phyloP scores from a whole-genome alignment of 2,329 filamentous ascomycete genomes.

The Aureobasidium lini region DNA sequence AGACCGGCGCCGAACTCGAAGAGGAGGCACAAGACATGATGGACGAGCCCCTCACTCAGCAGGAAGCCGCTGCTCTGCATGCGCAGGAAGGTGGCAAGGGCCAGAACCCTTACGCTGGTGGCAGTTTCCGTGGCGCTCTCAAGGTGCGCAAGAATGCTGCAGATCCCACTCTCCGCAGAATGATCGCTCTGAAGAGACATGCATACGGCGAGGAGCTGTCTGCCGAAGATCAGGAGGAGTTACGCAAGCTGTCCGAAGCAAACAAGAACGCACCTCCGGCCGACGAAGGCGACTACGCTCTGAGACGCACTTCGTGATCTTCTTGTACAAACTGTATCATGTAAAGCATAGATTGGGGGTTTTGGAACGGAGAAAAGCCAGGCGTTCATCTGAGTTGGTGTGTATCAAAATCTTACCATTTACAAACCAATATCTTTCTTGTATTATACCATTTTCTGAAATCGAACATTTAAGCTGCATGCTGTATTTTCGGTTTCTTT shows the following conservation, averaged over 20 bases:
- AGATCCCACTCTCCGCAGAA: slow-evolving; percentile 11
- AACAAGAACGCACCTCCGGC: neutral
- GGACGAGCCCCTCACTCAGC: slow-evolving; percentile 14
- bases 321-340: slow-evolving; percentile 1
- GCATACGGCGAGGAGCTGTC: slow-evolving; percentile 14
- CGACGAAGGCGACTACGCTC: slow-evolving; percentile 6
- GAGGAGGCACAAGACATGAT: slow-evolving; percentile 3
- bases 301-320: slow-evolving; percentile 1
- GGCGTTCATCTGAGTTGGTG: slow-evolving; percentile 2
- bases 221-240: slow-evolving; percentile 11
- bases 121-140: neutral
- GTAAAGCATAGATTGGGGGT: slow-evolving; percentile 9
- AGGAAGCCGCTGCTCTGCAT: slow-evolving; percentile 13
- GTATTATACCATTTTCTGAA: neutral
- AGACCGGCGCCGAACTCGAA: slow-evolving; percentile 8
- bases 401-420: slow-evolving; percentile 1
- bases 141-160: slow-evolving; percentile 12
- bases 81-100: slow-evolving; percentile 4
- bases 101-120: slow-evolving; percentile 4
- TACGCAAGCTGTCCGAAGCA: slow-evolving; percentile 9
- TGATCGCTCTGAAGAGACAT: slow-evolving; percentile 15
- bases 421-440: neutral
- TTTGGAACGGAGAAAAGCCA: slow-evolving; percentile 6
- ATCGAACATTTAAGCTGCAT: neutral
- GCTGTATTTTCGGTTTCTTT: neutral